phyloP scores from a whole-genome alignment of 495 filamentous ascomycete genomes.

The Cercophora samala region DNA sequence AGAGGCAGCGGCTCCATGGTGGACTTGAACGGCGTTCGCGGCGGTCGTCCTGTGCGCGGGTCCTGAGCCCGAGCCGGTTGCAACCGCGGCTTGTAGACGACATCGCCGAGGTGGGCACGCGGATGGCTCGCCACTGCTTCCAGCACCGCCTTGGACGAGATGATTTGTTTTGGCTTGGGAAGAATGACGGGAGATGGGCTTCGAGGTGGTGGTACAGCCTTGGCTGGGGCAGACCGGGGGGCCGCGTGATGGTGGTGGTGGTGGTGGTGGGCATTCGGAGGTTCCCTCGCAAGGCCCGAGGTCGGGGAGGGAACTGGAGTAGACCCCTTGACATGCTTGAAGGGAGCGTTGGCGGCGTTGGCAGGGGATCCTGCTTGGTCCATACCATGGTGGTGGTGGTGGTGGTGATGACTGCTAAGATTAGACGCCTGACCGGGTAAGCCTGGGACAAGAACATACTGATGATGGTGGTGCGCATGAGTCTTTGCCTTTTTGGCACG shows the following conservation, averaged over 20 bases:
- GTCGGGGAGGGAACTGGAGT: conserved; percentile 59
- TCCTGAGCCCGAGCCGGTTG: conserved; percentile 52
- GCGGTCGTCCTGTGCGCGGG: conserved; percentile 46
- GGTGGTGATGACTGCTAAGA: conserved; percentile 59
- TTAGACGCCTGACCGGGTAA: conserved; percentile 19
- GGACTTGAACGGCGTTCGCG: conserved; percentile 64
- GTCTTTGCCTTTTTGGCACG: conserved; percentile 58
- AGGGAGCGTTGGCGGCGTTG: conserved; percentile 38
- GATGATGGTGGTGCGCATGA: conserved; percentile 62
- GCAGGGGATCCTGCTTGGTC: conserved; percentile 55
- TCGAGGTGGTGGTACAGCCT: conserved; percentile 39
- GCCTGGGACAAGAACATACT: conserved; percentile 42
- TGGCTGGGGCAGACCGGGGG: conserved; percentile 25
- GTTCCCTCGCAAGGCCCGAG: conserved; percentile 43
- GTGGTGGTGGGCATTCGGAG: conserved; percentile 35
- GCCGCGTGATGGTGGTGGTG: conserved; percentile 39
- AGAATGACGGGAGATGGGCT: conserved; percentile 41
- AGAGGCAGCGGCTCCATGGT: conserved; percentile 70
- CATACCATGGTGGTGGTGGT: conserved; percentile 71
- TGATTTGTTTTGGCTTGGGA: conserved; percentile 60
- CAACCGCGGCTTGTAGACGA: conserved; percentile 51
- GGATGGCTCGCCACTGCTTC: conserved; percentile 65
- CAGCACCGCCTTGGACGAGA: conserved; percentile 64
- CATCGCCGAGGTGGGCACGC: conserved; percentile 72
- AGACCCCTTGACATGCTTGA: conserved; percentile 44